These are phyloP conservation scores for Pythium myriotylum DNA, from an alignment of 352 stramenopile genomes.

Conservation along the genomic window DNA sequence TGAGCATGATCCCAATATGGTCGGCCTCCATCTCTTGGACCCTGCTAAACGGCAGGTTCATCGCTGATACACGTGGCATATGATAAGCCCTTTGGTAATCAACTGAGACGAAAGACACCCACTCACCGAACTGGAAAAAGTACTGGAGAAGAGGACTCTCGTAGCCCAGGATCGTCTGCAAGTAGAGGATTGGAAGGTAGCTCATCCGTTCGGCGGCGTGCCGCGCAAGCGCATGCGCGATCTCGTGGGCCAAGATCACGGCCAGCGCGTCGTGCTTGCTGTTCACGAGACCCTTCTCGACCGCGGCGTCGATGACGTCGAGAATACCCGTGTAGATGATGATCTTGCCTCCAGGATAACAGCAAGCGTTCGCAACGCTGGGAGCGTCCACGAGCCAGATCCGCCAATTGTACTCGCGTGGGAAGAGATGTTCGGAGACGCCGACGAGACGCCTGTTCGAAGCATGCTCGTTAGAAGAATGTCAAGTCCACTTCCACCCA, in stretches of 20 bases:
- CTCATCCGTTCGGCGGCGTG: conserved; percentile 69
- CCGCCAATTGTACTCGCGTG: conserved; percentile 63
- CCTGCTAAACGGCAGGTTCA: conserved; percentile 67
- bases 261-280: conserved; percentile 69
- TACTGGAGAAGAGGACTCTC: conserved; percentile 68
- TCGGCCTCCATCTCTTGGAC: conserved; percentile 67
- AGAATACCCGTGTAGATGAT: conserved; percentile 71
- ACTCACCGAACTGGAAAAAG: conserved; percentile 56
- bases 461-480: neutral
- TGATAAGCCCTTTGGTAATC: too few species aligned
- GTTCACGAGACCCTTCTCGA: conserved; percentile 53
- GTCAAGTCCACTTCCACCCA: neutral
- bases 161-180: conserved; percentile 48
- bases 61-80: conserved; percentile 22
- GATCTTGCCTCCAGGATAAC: conserved; percentile 67
- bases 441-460: conserved; percentile 48
- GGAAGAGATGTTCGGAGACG: conserved; percentile 69
- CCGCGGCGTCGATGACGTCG: conserved; percentile 62
- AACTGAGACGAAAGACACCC: neutral
- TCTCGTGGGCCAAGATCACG: conserved; percentile 69
- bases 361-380: conserved; percentile 56
- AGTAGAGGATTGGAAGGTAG: conserved; percentile 51
- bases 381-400: conserved; percentile 62
- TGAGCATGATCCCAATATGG: conserved; percentile 80
- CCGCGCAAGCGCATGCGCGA: conserved; percentile 61